Evolutionary conservation across 2,329 filamentous ascomycete species (phyloP).

Genomic region (Lachnellula willkommii): DNA sequence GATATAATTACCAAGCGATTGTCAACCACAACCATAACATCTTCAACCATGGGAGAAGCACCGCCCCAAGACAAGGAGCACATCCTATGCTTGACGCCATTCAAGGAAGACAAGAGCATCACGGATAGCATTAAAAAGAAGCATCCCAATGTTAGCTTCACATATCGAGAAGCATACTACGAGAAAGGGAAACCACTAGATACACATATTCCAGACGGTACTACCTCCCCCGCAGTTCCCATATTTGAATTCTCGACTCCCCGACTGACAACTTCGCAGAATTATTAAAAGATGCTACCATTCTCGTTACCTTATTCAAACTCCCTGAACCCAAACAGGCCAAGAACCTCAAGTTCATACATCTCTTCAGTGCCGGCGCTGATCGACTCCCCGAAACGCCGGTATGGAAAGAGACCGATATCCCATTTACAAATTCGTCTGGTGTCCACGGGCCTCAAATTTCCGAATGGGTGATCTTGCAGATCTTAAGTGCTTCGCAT

Average conservation of each 20-base stretch:
- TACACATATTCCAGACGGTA: slow-evolving; percentile 19
- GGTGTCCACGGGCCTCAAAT: slow-evolving; percentile 50
- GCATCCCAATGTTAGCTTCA: slow-evolving; percentile 42
- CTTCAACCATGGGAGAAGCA: slow-evolving; percentile 41
- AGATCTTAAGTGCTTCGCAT: slow-evolving; percentile 52
- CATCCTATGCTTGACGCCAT: slow-evolving; percentile 40
- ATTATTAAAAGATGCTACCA: slow-evolving; percentile 28
- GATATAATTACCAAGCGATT: not conserved
- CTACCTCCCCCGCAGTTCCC: not conserved
- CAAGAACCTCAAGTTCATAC: slow-evolving; percentile 33
- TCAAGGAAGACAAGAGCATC: slow-evolving; percentile 36
- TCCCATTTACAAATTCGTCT: slow-evolving; percentile 32
- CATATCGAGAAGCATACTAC: slow-evolving; percentile 33
- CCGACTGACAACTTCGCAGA: slow-evolving; percentile 13
- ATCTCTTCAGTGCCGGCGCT: slow-evolving; percentile 32
- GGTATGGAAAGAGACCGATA: slow-evolving; percentile 32
- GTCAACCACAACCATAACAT: not conserved
- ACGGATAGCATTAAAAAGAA: slow-evolving; percentile 35
- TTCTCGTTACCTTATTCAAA: slow-evolving; percentile 29
- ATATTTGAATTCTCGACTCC: not conserved
- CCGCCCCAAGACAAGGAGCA: slow-evolving; percentile 32
- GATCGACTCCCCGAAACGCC: slow-evolving; percentile 26
- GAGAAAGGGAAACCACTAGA: slow-evolving; percentile 12
- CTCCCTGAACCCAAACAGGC: slow-evolving; percentile 25
- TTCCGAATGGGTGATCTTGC: slow-evolving; percentile 61